phyloP scores from a whole-genome alignment of 2,329 filamentous ascomycete genomes.

The Alternaria sp. region DNA sequence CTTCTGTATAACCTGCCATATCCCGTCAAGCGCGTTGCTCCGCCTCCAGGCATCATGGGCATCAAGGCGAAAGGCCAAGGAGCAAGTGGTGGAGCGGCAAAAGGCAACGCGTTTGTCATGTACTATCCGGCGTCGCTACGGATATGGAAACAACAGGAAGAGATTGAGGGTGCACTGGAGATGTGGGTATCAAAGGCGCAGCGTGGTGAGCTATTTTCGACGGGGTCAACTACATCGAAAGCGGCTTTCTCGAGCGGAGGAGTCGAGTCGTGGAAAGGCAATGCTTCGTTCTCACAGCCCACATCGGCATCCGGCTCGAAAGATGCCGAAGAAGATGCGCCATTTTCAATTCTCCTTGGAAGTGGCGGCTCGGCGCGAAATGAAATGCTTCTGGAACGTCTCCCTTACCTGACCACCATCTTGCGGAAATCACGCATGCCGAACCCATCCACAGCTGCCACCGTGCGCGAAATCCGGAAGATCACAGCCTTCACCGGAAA shows the following conservation, averaged over 20 bases:
- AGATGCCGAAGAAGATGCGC: conserved; percentile 18
- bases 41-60: conserved; percentile 45
- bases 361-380: conserved; percentile 68
- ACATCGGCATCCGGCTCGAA: conserved; percentile 9
- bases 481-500: conserved; percentile 67
- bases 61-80: conserved; percentile 40
- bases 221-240: conserved; percentile 33
- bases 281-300: conserved; percentile 20
- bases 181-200: conserved; percentile 68
- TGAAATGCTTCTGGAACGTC: conserved; percentile 80
- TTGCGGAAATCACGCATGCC: conserved; percentile 41
- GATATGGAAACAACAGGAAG: conserved; percentile 82
- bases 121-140: conserved; percentile 87
- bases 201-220: conserved; percentile 44
- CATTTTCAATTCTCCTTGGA: conserved; percentile 56
- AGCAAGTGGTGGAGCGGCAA: conserved; percentile 21
- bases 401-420: conserved; percentile 84
- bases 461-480: conserved; percentile 67
- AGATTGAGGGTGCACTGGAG: conserved; percentile 76
- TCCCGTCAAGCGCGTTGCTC: conserved; percentile 73
- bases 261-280: conserved; percentile 48
- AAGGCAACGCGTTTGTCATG: conserved; percentile 79
- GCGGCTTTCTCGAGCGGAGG: conserved; percentile 38
- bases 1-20: conserved; percentile 83
- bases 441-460: conserved; percentile 27